Base-by-base conservation (phyloP, 75 land plant genomes). In the Pinus taeda region DNA sequence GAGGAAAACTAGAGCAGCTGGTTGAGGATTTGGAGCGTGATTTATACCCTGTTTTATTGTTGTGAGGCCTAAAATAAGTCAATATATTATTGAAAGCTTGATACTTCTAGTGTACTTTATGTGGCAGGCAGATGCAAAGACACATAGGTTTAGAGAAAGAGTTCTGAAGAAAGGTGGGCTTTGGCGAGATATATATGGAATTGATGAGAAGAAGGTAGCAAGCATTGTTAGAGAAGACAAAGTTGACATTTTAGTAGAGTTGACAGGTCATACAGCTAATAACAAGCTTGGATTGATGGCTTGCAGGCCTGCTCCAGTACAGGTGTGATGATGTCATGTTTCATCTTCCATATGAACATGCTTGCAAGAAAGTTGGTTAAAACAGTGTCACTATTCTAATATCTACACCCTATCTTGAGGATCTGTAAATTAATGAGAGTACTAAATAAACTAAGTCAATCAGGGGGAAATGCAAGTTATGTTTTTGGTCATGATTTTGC, bases 251-350 rank as follows among this genome's bases (percentile, higher is more conserved):
- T 80, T 97, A 78, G 93, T 97, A 15, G 99, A 97, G 76, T 93
- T 97, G 59, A 97, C 99, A 60, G 99, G 99, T 29, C 99, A 95
- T 75, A 97, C 99, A 56, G 99, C 99, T 30, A 97, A 95, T 30
- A 97, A 97, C 72, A 89, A 85, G 71, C 84, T 97, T 76, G 98
- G 99, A 37, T 87, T 86, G 74, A 93, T 97, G 95, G 95, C 99
- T 37, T 97, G 95, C 80, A 80, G 91, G 57, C 95, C 99, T 72
- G 98, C 98, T 56, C 98, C 99, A 62, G 77, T 97, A 75, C 99
- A 97, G 99, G 99, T 95, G 76, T 57, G 49, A 6, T 42, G 53
- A 42, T 37, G n/a, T 6, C 9, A 20, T 0, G 9, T 49, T 49
- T 9, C 12, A 49, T 49, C 55, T 49, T 49, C 11, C 8, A 49